Evolutionary conservation across 371 early-diverging fungal species (phyloP).

Genomic region (Apophysomyces trapeziformis): DNA sequence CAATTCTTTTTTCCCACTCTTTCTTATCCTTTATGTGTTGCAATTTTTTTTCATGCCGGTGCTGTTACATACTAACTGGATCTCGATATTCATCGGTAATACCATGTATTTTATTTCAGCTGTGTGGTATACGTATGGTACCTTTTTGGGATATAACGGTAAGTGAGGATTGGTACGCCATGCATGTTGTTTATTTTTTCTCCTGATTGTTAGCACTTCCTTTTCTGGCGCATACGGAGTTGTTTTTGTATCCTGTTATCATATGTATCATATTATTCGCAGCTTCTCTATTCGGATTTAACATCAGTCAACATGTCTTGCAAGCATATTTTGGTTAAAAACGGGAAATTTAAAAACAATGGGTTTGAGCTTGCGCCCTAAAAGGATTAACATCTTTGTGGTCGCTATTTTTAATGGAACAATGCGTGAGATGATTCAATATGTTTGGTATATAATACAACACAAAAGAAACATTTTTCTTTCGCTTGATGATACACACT

Average conservation of each 20-base stretch:
- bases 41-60: slow-evolving; percentile 90
- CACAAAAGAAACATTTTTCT: slow-evolving; percentile 9
- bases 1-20: slow-evolving; percentile 89
- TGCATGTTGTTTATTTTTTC: background rate
- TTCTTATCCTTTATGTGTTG: slow-evolving; percentile 81
- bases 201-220: slow-evolving; percentile 71
- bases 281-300: slow-evolving; percentile 81
- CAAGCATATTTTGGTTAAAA: slow-evolving; percentile 67
- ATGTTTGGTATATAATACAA: slow-evolving; percentile 11
- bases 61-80: slow-evolving; percentile 69
- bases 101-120: slow-evolving; percentile 79
- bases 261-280: slow-evolving; percentile 72
- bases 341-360: background rate
- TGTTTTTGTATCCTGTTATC: slow-evolving; percentile 86
- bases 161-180: slow-evolving; percentile 21
- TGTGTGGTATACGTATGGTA: slow-evolving; percentile 80
- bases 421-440: background rate
- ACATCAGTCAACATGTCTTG: slow-evolving; percentile 74
- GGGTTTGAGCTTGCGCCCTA: background rate
- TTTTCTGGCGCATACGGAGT: slow-evolving; percentile 84
- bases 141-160: slow-evolving; percentile 89
- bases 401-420: background rate
- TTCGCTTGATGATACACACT: slow-evolving; percentile 5
- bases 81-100: slow-evolving; percentile 83
- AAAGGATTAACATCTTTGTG: background rate